Percentiles rank a stretch among this genome's conserved stretches.
phyloP scores from a whole-genome alignment of 148 eudicot genomes.

The Arctostaphylos glauca region DNA sequence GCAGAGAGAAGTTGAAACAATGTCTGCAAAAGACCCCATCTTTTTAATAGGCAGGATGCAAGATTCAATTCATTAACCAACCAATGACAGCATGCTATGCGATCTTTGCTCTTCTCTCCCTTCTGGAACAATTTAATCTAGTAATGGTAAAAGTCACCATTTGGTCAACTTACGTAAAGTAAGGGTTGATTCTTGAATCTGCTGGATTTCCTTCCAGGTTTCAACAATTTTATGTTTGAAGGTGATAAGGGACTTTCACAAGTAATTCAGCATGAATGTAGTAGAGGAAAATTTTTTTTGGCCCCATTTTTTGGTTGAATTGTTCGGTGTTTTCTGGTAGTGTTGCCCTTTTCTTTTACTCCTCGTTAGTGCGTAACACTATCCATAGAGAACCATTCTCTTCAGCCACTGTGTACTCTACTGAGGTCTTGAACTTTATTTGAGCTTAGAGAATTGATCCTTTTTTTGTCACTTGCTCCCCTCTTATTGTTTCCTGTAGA shows the following conservation, averaged over 20 bases:
- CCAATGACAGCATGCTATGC: neutral
- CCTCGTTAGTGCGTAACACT: neutral
- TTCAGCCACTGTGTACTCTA: neutral
- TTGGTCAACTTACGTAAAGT: neutral
- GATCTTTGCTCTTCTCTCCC: neutral
- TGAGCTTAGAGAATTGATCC: neutral
- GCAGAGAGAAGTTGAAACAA: neutral
- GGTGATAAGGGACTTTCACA: neutral
- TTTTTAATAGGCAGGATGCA: too few species aligned
- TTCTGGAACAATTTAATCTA: neutral
- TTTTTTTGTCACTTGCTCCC: constrained; percentile 2
- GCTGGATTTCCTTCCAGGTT: neutral
- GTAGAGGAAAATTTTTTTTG: neutral
- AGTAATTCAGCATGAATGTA: neutral
- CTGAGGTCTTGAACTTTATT: neutral
- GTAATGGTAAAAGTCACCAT: neutral
- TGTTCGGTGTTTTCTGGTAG: neutral
- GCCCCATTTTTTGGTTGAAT: neutral
- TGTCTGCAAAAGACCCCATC: too few species aligned
- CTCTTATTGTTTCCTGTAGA: neutral
- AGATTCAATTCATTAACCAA: too few species aligned
- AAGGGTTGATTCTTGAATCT: neutral
- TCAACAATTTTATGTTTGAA: neutral
- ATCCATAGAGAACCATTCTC: neutral
- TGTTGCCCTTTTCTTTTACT: neutral